phyloP scores from a whole-genome alignment of 768 basidiomycete genomes.

The Mycena venus region DNA sequence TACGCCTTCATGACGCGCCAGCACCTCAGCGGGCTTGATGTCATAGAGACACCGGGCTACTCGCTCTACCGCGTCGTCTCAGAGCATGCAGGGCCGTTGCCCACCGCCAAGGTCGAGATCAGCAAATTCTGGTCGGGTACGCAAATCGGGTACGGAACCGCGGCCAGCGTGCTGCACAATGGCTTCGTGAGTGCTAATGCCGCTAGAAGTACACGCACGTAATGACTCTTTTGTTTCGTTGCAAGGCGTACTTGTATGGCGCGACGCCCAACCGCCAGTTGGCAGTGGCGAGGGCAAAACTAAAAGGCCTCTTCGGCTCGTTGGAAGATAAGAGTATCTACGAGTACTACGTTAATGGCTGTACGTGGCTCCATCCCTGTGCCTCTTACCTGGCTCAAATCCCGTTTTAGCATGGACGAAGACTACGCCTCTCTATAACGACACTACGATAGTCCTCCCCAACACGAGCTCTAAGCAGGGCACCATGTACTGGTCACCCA shows the following conservation, averaged over 20 bases:
- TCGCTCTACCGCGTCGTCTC: conserved; percentile 18
- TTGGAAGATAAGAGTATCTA: conserved; percentile 13
- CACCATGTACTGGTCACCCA: conserved; percentile 24
- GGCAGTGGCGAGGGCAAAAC: neutral
- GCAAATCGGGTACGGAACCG: conserved; percentile 24
- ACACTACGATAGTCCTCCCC: neutral
- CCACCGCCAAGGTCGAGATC: neutral
- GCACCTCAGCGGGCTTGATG: conserved; percentile 20
- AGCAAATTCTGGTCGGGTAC: conserved; percentile 11
- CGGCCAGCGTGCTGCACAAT: conserved; percentile 11
- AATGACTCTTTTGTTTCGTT: neutral
- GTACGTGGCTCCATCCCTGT: neutral
- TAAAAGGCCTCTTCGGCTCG: conserved; percentile 1
- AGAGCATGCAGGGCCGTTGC: neutral
- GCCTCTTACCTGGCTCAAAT: neutral
- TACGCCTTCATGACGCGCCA: conserved; percentile 23
- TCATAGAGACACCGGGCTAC: neutral
- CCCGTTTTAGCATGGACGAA: conserved; percentile 2
- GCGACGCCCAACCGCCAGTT: neutral
- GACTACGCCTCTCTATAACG: neutral
- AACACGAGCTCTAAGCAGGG: conserved; percentile 22
- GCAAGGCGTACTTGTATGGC: conserved; percentile 14
- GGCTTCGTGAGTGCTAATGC: conserved; percentile 3
- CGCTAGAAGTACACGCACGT: neutral
- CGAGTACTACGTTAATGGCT: conserved; percentile 27